Conservation (phyloP, 108 stramenopile species). For the Fistulifera pelliculosa region DNA sequence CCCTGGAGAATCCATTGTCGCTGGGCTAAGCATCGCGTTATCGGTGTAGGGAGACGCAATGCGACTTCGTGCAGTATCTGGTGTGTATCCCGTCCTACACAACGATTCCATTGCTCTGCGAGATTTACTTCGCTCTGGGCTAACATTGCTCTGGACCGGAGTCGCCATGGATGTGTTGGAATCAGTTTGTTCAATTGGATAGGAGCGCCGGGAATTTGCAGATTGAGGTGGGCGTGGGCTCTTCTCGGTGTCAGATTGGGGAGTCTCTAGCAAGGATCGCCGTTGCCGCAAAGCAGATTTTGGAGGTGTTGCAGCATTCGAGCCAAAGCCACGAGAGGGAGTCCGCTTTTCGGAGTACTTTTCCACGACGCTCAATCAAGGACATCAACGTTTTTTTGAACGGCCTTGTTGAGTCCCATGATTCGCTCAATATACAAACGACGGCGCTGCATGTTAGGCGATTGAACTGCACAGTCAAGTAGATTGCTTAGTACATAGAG, state of each 20-base stretch:
- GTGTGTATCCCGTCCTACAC: background rate
- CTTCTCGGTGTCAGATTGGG: background rate
- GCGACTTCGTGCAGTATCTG: background rate
- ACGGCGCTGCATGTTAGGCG: slow-evolving; percentile 20
- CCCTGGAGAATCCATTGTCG: background rate
- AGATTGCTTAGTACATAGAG: slow-evolving; percentile 23
- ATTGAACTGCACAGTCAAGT: slow-evolving; percentile 28
- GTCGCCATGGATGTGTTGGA: too few relatives aligned
- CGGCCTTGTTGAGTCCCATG: slow-evolving; percentile 18
- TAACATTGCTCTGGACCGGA: too few relatives aligned
- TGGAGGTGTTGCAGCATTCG: background rate
- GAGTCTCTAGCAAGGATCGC: background rate
- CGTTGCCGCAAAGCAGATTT: background rate
- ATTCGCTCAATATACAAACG: slow-evolving; percentile 34
- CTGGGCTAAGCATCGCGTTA: background rate
- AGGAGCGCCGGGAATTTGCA: background rate
- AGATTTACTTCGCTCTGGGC: too few relatives aligned
- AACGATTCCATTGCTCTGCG: too few relatives aligned
- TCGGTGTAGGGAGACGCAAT: background rate
- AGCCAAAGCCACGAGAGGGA: background rate
- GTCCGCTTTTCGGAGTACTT: slow-evolving; percentile 12
- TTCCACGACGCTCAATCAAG: slow-evolving; percentile 15
- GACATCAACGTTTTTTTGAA: slow-evolving; percentile 35
- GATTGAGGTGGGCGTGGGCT: background rate
- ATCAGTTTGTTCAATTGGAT: too few relatives aligned